A percentile compares a stretch with the other conserved stretches of the same genome.
phyloP scores from a whole-genome alignment of 2,329 filamentous ascomycete species.

The Xylariaceae sp. region DNA sequence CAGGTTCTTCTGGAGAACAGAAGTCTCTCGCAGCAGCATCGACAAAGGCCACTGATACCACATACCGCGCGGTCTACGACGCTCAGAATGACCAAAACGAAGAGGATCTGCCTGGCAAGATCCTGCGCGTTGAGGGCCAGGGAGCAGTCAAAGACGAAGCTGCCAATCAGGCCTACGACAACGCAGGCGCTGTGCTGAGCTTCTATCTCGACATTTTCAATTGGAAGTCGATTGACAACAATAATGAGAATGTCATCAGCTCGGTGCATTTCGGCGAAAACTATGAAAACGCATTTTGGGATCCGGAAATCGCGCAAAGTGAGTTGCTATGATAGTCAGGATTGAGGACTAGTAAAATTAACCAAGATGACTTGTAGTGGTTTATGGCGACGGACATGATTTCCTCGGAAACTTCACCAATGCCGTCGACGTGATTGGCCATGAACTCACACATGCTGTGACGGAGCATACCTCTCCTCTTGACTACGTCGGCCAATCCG shows the following conservation, averaged over 20 bases:
- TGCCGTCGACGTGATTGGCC: conserved; percentile 55
- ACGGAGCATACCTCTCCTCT: conserved; percentile 50
- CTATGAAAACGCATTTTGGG: conserved; percentile 56
- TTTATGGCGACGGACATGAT: conserved; percentile 54
- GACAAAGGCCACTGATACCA: conserved; percentile 17
- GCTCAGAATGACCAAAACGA: conserved; percentile 39
- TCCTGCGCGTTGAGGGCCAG: conserved; percentile 44
- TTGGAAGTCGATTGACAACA: conserved; percentile 52
- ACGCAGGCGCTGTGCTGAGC: conserved; percentile 46
- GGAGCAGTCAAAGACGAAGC: conserved; percentile 38
- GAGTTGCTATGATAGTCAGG: not conserved
- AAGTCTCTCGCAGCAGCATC: not conserved
- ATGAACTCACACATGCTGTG: conserved; percentile 56
- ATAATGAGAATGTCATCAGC: conserved; percentile 47
- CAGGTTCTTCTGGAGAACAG: conserved; percentile 21
- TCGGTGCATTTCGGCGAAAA: conserved; percentile 51
- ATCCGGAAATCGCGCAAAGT: conserved; percentile 41
- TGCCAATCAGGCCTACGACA: conserved; percentile 50
- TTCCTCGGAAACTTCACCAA: conserved; percentile 52
- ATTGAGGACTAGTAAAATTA: not conserved
- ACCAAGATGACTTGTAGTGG: conserved; percentile 35
- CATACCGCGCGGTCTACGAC: conserved; percentile 45
- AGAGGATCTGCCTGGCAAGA: conserved; percentile 39
- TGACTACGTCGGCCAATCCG: conserved; percentile 49
- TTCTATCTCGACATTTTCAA: conserved; percentile 50